phyloP scores from a whole-genome alignment of 345 rosid species.

The Citrus reticulata region DNA sequence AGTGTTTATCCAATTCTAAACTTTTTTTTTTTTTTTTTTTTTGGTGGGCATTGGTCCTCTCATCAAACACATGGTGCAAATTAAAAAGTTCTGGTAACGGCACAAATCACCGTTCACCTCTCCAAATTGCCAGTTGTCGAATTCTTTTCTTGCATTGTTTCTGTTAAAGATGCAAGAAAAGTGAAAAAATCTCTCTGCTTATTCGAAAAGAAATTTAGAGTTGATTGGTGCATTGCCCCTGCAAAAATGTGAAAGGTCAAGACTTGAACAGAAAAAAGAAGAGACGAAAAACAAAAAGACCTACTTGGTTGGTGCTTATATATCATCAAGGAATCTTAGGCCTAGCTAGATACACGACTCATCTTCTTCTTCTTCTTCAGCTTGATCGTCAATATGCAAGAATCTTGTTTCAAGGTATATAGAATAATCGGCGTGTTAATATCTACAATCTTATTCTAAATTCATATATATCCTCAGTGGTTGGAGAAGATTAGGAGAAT shows the following conservation, averaged over 20 bases:
- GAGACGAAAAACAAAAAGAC: background rate
- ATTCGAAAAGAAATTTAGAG: background rate
- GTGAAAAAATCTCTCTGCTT: background rate
- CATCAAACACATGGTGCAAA: constrained; percentile 8
- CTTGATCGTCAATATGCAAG: background rate
- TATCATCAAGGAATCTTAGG: constrained; percentile 6
- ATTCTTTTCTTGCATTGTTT: background rate
- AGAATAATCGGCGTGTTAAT: background rate
- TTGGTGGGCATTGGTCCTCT: constrained; percentile 17
- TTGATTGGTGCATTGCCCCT: background rate
- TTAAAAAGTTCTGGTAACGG: background rate
- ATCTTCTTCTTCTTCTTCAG: background rate
- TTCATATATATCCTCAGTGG: constrained; percentile 2
- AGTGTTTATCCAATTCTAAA: constrained; percentile 36
- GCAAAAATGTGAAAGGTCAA: constrained; percentile 7
- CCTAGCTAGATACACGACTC: background rate
- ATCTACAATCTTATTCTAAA: background rate
- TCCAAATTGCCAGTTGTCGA: constrained; percentile 2
- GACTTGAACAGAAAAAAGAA: background rate
- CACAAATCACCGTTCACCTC: background rate
- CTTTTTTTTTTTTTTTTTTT: constrained; percentile 1
- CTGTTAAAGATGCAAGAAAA: background rate
- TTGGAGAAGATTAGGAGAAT: background rate
- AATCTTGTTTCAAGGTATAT: background rate
- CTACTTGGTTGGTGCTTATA: background rate